Conservation (phyloP, 2,329 filamentous ascomycete genomes). For the Gliomastix tumulicola region DNA sequence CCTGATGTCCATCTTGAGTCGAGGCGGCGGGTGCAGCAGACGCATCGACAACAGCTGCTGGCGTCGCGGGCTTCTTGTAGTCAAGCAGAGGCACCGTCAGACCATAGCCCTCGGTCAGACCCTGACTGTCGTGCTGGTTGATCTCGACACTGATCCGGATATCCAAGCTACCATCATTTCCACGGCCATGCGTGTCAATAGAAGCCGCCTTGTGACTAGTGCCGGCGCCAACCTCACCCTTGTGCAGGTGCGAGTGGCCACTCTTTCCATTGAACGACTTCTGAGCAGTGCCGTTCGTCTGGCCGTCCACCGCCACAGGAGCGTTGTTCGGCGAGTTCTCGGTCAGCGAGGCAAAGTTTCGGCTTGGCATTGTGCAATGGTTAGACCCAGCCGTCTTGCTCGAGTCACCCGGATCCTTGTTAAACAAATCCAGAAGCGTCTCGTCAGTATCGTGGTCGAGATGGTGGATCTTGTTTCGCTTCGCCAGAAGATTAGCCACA, state of each 20-base stretch:
- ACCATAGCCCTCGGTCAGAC: constrained; percentile 76
- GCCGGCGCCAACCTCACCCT: constrained; percentile 72
- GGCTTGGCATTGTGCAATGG: constrained; percentile 81
- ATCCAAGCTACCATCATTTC: constrained; percentile 60
- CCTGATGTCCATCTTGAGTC: neutral
- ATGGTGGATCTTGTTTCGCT: constrained; percentile 77
- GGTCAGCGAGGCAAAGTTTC: constrained; percentile 88
- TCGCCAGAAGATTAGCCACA: constrained; percentile 85
- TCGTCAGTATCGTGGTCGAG: constrained; percentile 73
- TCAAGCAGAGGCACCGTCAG: constrained; percentile 72
- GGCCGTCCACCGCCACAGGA: neutral
- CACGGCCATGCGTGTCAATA: constrained; percentile 45
- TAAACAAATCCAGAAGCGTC: constrained; percentile 87
- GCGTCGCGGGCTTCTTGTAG: constrained; percentile 20
- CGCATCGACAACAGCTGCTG: constrained; percentile 5
- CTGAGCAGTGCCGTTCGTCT: neutral
- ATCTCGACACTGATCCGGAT: constrained; percentile 83
- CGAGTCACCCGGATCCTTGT: constrained; percentile 72
- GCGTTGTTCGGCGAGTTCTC: constrained; percentile 67
- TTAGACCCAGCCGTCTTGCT: constrained; percentile 72
- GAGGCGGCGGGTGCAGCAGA: constrained; percentile 1
- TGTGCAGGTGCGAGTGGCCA: constrained; percentile 65
- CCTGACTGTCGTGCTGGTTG: constrained; percentile 73
- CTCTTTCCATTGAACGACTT: constrained; percentile 42
- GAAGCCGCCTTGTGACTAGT: constrained; percentile 68